Conservation (phyloP, 192 early-diverging fungal species). For the Podila minutissima region DNA sequence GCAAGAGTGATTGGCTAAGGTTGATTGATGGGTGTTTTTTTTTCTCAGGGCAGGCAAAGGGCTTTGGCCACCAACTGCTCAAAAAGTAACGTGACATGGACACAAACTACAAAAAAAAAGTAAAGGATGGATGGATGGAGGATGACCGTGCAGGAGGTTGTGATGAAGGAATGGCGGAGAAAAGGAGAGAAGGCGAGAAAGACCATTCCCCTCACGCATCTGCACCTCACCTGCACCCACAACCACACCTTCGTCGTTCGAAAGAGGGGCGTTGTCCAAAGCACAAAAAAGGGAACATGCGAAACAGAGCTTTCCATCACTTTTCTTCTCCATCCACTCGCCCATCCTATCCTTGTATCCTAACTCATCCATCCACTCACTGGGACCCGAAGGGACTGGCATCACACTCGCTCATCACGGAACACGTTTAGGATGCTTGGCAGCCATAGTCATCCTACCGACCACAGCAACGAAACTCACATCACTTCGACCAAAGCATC, state of each 20-base stretch:
- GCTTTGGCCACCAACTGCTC: too few relatives aligned
- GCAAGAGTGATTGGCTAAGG: background rate
- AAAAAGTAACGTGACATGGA: too few relatives aligned
- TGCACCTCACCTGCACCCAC: background rate
- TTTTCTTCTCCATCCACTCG: background rate
- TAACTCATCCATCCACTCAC: background rate
- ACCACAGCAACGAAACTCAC: too few relatives aligned
- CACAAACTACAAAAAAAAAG: too few relatives aligned
- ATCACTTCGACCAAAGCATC: background rate
- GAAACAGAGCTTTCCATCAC: background rate
- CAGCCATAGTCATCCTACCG: conserved; percentile 2
- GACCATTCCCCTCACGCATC: background rate
- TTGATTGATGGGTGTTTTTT: background rate
- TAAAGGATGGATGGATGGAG: too few relatives aligned
- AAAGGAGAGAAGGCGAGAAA: too few relatives aligned
- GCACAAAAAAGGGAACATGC: conserved; percentile 3
- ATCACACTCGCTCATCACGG: background rate
- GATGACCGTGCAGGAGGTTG: too few relatives aligned
- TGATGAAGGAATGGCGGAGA: too few relatives aligned
- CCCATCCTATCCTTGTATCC: background rate
- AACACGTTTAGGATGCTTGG: conserved; percentile 16
- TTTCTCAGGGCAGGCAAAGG: background rate
- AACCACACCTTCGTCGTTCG: background rate
- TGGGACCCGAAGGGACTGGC: background rate
- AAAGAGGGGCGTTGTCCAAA: background rate